phyloP scores from a whole-genome alignment of 805 yeast genomes.

The Brettanomyces sp. region DNA sequence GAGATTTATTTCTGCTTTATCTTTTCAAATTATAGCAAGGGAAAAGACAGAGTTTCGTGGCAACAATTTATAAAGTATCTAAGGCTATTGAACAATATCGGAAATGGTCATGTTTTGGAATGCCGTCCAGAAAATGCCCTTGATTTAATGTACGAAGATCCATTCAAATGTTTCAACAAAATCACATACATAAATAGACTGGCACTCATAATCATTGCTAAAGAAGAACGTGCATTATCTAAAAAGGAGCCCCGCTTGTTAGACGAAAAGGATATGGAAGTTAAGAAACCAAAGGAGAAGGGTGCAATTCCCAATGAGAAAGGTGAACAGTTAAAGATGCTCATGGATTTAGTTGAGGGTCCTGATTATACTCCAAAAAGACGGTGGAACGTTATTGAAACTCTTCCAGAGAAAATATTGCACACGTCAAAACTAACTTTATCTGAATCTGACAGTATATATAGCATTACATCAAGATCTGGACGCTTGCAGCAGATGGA shows the following conservation, averaged over 20 bases:
- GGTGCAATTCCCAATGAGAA: constrained; percentile 13
- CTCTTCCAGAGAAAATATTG: constrained; percentile 13
- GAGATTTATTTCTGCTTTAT: constrained; percentile 25
- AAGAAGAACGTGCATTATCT: constrained; percentile 2
- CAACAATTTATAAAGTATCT: constrained; percentile 22
- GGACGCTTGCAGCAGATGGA: constrained; percentile 19
- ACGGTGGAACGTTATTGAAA: constrained; percentile 11
- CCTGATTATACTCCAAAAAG: constrained; percentile 3
- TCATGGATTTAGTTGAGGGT: constrained; percentile 16
- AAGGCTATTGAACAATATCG: constrained; percentile 14
- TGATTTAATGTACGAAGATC: constrained; percentile 15
- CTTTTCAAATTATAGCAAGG: constrained; percentile 20
- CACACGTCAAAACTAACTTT: constrained; percentile 16
- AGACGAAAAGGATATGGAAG: not conserved
- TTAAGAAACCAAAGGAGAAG: not conserved
- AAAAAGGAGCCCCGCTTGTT: not conserved
- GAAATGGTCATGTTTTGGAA: constrained; percentile 13
- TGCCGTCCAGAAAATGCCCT: constrained; percentile 20
- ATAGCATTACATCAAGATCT: constrained; percentile 19
- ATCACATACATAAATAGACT: constrained; percentile 20
- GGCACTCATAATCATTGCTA: constrained; percentile 15
- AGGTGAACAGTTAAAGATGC: constrained; percentile 9
- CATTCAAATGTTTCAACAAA: constrained; percentile 19
- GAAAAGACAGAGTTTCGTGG: constrained; percentile 27
- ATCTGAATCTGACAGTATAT: constrained; percentile 15